phyloP scores from a whole-genome alignment of 192 early-diverging fungal species.

The Umbelopsis ramanniana region DNA sequence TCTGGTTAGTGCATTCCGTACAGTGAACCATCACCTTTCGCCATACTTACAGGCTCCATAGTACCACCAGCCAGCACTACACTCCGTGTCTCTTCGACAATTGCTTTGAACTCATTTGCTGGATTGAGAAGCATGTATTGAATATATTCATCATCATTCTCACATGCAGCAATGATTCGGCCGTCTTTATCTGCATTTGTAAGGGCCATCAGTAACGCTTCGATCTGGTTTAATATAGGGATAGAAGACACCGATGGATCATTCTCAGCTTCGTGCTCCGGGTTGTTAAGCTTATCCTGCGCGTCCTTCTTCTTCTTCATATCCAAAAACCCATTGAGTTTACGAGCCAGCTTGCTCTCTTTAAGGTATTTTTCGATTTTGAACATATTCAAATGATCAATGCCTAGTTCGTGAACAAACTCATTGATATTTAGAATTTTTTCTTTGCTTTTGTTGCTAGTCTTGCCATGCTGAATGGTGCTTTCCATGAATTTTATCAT shows the following conservation, averaged over 20 bases:
- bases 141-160: constrained; percentile 35
- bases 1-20: not conserved
- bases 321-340: constrained; percentile 62
- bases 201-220: constrained; percentile 60
- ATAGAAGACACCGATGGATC: constrained; percentile 29
- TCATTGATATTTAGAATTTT: constrained; percentile 63
- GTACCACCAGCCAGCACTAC: constrained; percentile 93
- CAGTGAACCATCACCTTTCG: constrained; percentile 27
- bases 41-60: constrained; percentile 79
- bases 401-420: constrained; percentile 66
- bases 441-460: constrained; percentile 21
- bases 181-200: constrained; percentile 72
- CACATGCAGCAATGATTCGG: constrained; percentile 57
- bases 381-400: constrained; percentile 86
- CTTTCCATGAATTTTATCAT: constrained; percentile 38
- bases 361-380: constrained; percentile 73
- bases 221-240: constrained; percentile 48
- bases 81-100: constrained; percentile 80
- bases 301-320: constrained; percentile 31
- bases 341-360: constrained; percentile 69
- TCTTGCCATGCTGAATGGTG: constrained; percentile 2
- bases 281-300: constrained; percentile 4
- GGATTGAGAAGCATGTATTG: constrained; percentile 92
- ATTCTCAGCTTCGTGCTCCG: not conserved
- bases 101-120: constrained; percentile 72